Conservation (phyloP, 345 rosid genomes). For the Carallia brachiata region DNA sequence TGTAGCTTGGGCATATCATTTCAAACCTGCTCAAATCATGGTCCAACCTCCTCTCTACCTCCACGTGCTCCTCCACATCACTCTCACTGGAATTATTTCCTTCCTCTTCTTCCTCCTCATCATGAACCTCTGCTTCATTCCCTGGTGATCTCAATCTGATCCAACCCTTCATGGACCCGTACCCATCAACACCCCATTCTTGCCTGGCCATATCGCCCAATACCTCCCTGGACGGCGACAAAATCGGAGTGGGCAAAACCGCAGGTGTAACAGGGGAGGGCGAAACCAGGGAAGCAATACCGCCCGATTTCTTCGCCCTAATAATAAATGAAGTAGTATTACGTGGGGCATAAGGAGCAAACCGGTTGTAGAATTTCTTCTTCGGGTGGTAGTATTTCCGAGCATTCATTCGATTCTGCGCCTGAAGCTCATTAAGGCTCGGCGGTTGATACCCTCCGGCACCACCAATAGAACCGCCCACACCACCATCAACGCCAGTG, state of each 20-base stretch:
- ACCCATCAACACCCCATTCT: constrained; percentile 99
- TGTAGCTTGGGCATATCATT: constrained; percentile 82
- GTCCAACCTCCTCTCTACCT: constrained; percentile 90
- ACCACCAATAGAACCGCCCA: not conserved
- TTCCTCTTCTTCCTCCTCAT: constrained; percentile 89
- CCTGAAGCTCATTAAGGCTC: constrained; percentile 73
- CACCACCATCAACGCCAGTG: constrained; percentile 5
- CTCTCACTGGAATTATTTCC: constrained; percentile 88
- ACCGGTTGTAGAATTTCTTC: constrained; percentile 59
- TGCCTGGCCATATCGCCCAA: constrained; percentile 95
- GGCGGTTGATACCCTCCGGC: constrained; percentile 75
- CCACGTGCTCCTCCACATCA: constrained; percentile 94
- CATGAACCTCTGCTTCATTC: constrained; percentile 46
- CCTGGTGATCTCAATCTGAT: constrained; percentile 81
- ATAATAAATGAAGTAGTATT: constrained; percentile 87
- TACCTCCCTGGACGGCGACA: constrained; percentile 82
- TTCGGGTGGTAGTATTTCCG: constrained; percentile 66
- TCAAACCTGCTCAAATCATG: constrained; percentile 97
- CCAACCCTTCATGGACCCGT: constrained; percentile 96
- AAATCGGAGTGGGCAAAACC: constrained; percentile 75
- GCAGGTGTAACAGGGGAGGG: constrained; percentile 95
- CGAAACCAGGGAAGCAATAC: constrained; percentile 88
- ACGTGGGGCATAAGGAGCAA: constrained; percentile 91
- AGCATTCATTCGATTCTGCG: constrained; percentile 67
- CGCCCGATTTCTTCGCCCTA: constrained; percentile 85